These are phyloP conservation scores for Blastobotrys mokoenaii DNA, from an alignment of 805 yeast genomes.

Conservation along the genomic window DNA sequence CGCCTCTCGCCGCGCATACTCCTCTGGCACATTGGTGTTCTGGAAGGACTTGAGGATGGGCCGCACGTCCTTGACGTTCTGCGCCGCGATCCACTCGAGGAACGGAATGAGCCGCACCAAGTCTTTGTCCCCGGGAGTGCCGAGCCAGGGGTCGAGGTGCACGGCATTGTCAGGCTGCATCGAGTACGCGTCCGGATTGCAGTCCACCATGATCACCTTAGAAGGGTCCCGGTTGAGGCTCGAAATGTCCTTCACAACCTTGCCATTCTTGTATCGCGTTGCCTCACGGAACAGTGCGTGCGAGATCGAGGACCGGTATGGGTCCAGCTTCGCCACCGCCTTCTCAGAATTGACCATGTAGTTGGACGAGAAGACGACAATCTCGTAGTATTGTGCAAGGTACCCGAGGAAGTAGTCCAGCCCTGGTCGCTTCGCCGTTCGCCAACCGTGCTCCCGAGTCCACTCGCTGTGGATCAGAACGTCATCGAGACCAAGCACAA, in stretches of 20 bases:
- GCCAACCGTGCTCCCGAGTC: constrained; percentile 92
- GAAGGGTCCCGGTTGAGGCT: constrained; percentile 84
- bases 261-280: constrained; percentile 81
- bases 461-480: constrained; percentile 85
- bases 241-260: constrained; percentile 79
- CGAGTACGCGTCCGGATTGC: constrained; percentile 59
- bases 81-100: constrained; percentile 89
- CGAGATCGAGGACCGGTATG: constrained; percentile 80
- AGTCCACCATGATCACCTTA: constrained; percentile 74
- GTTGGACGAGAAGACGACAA: constrained; percentile 81
- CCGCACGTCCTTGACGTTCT: constrained; percentile 78
- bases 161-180: constrained; percentile 95
- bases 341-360: constrained; percentile 79
- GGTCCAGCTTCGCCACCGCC: constrained; percentile 83
- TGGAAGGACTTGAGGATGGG: constrained; percentile 70
- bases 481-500: constrained; percentile 85
- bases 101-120: constrained; percentile 80
- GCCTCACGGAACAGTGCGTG: constrained; percentile 88
- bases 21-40: constrained; percentile 65
- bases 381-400: constrained; percentile 90
- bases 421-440: constrained; percentile 98
- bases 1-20: constrained; percentile 71
- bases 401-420: constrained; percentile 93
- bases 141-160: constrained; percentile 78
- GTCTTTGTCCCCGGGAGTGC: constrained; percentile 66